phyloP scores from a whole-genome alignment of 164 flowering plant genomes.

The Dillenia suffruticosa region DNA sequence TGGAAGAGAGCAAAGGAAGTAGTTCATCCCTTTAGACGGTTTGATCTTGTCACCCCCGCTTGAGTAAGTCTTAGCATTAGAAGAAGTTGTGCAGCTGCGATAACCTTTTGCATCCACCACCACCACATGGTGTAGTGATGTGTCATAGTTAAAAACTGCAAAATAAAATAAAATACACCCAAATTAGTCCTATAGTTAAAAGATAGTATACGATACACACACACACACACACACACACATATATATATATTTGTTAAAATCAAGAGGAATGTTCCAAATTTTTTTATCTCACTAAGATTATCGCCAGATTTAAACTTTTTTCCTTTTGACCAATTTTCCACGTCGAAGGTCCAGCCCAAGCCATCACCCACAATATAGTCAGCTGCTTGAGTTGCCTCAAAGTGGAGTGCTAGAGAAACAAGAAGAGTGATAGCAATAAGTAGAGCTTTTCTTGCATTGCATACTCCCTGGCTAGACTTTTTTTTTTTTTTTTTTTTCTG shows the following conservation, averaged over 20 bases:
- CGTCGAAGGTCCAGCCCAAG: slow-evolving; percentile 18
- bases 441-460: neutral
- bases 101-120: slow-evolving; percentile 28
- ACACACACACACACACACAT: neutral
- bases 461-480: slow-evolving; percentile 16
- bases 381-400: neutral
- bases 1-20: slow-evolving; percentile 44
- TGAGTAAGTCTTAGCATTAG: slow-evolving; percentile 20
- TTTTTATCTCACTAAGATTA: slow-evolving; percentile 21
- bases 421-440: neutral
- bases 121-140: slow-evolving; percentile 38
- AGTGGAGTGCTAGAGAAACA: neutral
- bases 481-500: too few species aligned
- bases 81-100: slow-evolving; percentile 23
- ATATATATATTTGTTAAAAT: neutral
- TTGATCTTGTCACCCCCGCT: slow-evolving; percentile 38
- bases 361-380: slow-evolving; percentile 1
- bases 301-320: slow-evolving; percentile 45
- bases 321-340: slow-evolving; percentile 35
- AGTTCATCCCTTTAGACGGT: slow-evolving; percentile 42
- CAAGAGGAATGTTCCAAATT: neutral
- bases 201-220: too few species aligned
- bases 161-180: neutral
- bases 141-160: slow-evolving; percentile 48
- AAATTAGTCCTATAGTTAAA: neutral